Conservation (phyloP, 1,284 basidiomycete genomes). For the Pyrrhoderma lamaoense region DNA sequence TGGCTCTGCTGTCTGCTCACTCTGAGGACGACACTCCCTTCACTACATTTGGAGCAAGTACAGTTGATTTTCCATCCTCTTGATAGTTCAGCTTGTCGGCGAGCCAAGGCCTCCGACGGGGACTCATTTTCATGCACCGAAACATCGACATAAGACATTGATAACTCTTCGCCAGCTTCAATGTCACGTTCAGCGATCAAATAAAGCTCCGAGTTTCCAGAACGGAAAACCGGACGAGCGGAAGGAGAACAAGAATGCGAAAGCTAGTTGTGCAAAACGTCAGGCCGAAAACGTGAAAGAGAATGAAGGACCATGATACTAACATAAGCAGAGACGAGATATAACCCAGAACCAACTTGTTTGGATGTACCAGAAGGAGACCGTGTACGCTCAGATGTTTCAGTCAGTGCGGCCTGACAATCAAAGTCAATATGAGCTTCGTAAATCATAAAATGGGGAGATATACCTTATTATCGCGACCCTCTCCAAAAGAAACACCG, state of each 20-base stretch:
- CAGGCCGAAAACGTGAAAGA: background rate
- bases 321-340: slow-evolving; percentile 68
- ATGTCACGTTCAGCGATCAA: slow-evolving; percentile 57
- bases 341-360: slow-evolving; percentile 68
- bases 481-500: slow-evolving; percentile 56
- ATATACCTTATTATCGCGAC: slow-evolving; percentile 54
- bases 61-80: slow-evolving; percentile 76
- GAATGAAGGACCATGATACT: no score
- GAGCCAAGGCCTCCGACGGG: slow-evolving; percentile 44
- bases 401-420: slow-evolving; percentile 39
- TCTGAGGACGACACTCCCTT: slow-evolving; percentile 33
- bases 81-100: slow-evolving; percentile 65
- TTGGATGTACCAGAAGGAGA: slow-evolving; percentile 64
- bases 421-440: background rate
- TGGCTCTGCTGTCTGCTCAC: background rate
- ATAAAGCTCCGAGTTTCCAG: slow-evolving; percentile 55
- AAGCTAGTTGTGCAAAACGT: slow-evolving; percentile 30
- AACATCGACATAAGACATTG: slow-evolving; percentile 67
- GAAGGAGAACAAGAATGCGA: slow-evolving; percentile 66
- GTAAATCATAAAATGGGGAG: background rate
- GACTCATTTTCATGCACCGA: slow-evolving; percentile 46
- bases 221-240: slow-evolving; percentile 51
- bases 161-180: slow-evolving; percentile 67
- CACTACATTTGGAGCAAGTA: slow-evolving; percentile 52
- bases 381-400: slow-evolving; percentile 63